Evolutionary conservation across 305 asterid genomes (phyloP).

Genomic region (Fraxinus greggii): DNA sequence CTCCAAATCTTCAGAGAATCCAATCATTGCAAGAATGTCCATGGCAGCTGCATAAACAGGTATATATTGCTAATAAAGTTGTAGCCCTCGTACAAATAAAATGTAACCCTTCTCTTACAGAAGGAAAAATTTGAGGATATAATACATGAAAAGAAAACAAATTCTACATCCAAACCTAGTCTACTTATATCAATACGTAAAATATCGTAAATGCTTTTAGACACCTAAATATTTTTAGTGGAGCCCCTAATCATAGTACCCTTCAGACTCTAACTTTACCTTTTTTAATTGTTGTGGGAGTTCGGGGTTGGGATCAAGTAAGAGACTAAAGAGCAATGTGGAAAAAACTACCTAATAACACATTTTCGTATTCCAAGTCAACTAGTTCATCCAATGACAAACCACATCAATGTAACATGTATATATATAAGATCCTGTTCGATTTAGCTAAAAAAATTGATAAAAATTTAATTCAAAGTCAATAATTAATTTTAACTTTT

Average conservation of each 20-base stretch:
- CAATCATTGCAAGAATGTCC: conserved; percentile 59
- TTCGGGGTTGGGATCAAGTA: neutral
- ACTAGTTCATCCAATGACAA: neutral
- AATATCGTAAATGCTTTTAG: neutral
- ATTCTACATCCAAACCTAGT: neutral
- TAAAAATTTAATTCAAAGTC: neutral
- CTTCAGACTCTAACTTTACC: neutral
- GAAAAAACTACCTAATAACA: neutral
- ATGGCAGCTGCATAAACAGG: conserved; percentile 62
- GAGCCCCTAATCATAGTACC: neutral
- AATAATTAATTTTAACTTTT: neutral
- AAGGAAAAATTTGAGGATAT: neutral
- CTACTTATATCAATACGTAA: neutral
- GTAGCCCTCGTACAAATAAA: neutral
- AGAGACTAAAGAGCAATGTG: neutral
- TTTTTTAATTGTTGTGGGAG: neutral
- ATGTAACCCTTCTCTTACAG: neutral
- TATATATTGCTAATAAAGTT: neutral
- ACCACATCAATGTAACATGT: neutral
- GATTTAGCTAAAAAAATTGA: neutral
- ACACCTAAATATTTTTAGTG: neutral
- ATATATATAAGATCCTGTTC: neutral
- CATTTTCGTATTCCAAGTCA: neutral
- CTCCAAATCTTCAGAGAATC: conserved; percentile 59
- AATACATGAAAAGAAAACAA: neutral